Conservation (phyloP, 306 rosid species). For the Vigna mungo region DNA sequence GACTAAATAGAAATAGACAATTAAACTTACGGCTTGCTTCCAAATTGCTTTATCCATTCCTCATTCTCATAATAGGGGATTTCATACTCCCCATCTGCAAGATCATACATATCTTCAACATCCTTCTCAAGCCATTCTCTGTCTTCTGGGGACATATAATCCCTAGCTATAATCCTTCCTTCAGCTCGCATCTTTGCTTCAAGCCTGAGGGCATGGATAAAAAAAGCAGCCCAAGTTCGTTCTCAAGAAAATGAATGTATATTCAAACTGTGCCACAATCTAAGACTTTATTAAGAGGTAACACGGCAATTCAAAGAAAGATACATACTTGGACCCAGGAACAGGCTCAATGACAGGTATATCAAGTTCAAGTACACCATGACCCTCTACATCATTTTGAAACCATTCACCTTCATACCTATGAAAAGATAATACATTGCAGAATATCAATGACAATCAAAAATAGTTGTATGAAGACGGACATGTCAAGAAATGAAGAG, state of each 20-base stretch:
- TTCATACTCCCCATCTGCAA: conserved; percentile 64
- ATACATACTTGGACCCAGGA: conserved; percentile 90
- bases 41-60: conserved; percentile 75
- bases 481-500: conserved; percentile 28
- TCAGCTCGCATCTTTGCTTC: conserved; percentile 90
- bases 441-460: conserved; percentile 31
- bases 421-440: conserved; percentile 36
- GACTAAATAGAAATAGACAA: conserved; percentile 24
- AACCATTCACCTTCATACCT: conserved; percentile 99
- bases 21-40: conserved; percentile 79
- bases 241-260: conserved; percentile 32
- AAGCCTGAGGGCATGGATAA: conserved; percentile 61
- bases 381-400: conserved; percentile 88
- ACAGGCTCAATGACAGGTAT: conserved; percentile 85
- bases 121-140: conserved; percentile 94
- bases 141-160: conserved; percentile 83
- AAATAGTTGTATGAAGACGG: conserved; percentile 28
- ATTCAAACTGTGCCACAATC: conserved; percentile 30
- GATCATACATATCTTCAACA: conserved; percentile 75
- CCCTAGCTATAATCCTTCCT: conserved; percentile 79
- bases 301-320: conserved; percentile 28
- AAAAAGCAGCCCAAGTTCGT: conserved; percentile 45
- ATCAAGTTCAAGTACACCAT: conserved; percentile 93
- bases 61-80: conserved; percentile 82
- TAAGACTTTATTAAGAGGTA: conserved; percentile 22